Base-by-base conservation (phyloP, 352 stramenopile species). In the Globisporangium alternatum region DNA sequence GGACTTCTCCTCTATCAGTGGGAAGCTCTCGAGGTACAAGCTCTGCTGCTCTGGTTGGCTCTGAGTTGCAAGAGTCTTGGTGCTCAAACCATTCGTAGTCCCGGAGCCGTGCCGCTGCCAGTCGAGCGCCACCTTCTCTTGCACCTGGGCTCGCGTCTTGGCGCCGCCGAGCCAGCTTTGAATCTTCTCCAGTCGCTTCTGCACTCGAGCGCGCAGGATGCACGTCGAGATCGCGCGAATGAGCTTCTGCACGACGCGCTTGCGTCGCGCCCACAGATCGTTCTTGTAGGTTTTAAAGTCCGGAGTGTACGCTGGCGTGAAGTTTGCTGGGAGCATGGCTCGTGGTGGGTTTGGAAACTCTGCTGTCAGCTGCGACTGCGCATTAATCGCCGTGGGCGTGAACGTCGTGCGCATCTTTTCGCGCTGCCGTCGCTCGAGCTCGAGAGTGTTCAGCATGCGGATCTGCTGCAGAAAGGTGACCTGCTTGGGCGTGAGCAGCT, bases 261-360 rank as follows among this genome's bases (percentile, higher is more conserved):
- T 81, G 37, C 86, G 84, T 12, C 85, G 73, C 1, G 64, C 58
- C 91, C 89, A 97, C 64, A 97, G 54, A 64, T 97, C 88, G 63
- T 96, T 97, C 71, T 91, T 90, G 74, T 95, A 91, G 30, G 65
- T 62, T 60, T 97, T 95, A 58, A 93, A 97, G 52, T 95, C 83
- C 0, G 81, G 80, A 7, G 41, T 45, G 60, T 81, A 71, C 7
- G 54, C 54, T 1, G 72, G 62, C 35, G 61, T 39, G 31, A 79
- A 85, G 37, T 85, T 68, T 4, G 72, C 83, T 8, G 81, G 78
- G 17, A 93, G 67, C 44, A 60, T 57, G 0, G 65, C 75, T 25
- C 72, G 69, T 8, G 71, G 68, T 4, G 76, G 75, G 22, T 67
- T 57, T 17, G 70, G 70, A 45, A 58, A n/a, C 30, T 70, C 65